Evolutionary conservation across 225 moss, liverwort and hornwort genomes (phyloP), one percentile per base, ranked within the genome.

Genomic region (Polytrichum commune): DNA sequence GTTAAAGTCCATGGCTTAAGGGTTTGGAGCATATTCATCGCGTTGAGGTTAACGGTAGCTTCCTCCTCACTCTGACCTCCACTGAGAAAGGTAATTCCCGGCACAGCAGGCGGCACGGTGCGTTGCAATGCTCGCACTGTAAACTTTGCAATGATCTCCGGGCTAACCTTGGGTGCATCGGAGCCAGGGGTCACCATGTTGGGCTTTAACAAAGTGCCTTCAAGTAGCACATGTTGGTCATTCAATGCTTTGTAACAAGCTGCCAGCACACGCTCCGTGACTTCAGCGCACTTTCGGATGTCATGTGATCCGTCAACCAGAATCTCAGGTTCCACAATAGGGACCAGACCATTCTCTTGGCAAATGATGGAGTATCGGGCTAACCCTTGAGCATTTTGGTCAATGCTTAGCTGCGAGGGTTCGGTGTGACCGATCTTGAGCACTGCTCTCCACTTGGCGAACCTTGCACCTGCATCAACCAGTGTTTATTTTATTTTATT

Each of bases 181-280:
- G 83, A 74, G 19, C 86, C 86, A 3, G 86, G 86, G 0, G 83
- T 87, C 5, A 87, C 86, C 86, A 87, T 87, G 81, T 87, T 87
- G 10, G 86, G 86, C 28, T 87, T 87, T 24, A 87, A 66, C 4
- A 87, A 55, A 6, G 86, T 87, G 29, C 86, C 86, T 35, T 87
- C 86, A 0, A 87, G 73, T 18, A 87, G 38, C 24, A 87, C 86
- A 63, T 87, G 86, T 5, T 87, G 83, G 65, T 87, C 86, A 23
- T 87, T 87, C 16, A 87, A 75, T 0, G 86, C 86, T 20, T 87
- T 87, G 69, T 87, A 87, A 63, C 86, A 87, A 1, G 86, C 86
- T 0, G 86, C 83, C 19, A 87, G 72, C 10, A 87, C 78, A 2
- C 86, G 81, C 63, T 87, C 86, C 7, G 86, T 87, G 19, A 87